These are phyloP conservation scores for Nasturtium officinale DNA, from an alignment of 345 rosid species.

Conservation along the genomic window DNA sequence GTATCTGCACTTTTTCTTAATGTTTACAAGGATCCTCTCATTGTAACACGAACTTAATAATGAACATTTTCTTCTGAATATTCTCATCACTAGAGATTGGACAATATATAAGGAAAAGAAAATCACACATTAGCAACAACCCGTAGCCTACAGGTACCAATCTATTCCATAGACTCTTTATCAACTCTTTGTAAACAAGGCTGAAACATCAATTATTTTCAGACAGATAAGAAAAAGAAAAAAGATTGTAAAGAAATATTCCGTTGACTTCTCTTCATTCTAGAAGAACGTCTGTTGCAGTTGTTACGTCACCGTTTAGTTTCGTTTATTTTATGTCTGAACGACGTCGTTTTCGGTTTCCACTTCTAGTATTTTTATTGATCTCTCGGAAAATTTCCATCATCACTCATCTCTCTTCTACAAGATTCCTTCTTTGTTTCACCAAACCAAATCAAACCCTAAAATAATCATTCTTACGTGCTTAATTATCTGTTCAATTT, in stretches of 20 bases:
- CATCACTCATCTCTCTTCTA: slow-evolving; percentile 8
- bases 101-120: not conserved
- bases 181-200: not conserved
- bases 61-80: slow-evolving; percentile 9
- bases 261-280: slow-evolving; percentile 22
- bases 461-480: not conserved
- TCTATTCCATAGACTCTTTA: not conserved
- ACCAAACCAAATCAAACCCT: not conserved
- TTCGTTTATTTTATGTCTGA: not conserved
- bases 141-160: not conserved
- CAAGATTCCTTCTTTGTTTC: slow-evolving; percentile 12
- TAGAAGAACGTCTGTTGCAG: slow-evolving; percentile 14
- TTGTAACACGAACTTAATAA: slow-evolving; percentile 25
- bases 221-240: not conserved
- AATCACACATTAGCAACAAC: not conserved
- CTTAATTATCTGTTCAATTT: not conserved
- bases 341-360: slow-evolving; percentile 31
- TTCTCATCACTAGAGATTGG: not conserved
- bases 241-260: not conserved
- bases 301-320: slow-evolving; percentile 32
- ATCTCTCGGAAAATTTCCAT: not conserved
- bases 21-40: slow-evolving; percentile 4
- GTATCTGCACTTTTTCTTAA: not conserved
- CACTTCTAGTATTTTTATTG: slow-evolving; percentile 30
- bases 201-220: not conserved